Evolutionary conservation across 2,329 filamentous ascomycete genomes (phyloP).

Genomic region (Phyllosticta ampelicida): DNA sequence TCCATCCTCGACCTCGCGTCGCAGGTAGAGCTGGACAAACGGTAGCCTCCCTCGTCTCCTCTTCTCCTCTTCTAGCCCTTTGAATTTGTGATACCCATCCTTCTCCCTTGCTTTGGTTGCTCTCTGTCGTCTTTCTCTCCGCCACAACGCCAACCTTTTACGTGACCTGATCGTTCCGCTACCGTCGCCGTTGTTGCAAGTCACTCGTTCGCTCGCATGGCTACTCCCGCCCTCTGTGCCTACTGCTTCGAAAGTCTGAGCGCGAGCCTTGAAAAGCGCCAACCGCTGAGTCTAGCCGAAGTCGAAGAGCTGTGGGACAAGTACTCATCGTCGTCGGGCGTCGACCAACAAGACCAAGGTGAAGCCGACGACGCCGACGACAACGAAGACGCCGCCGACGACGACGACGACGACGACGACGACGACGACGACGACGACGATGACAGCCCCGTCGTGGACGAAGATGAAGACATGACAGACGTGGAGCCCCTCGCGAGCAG

Average conservation of each 20-base stretch:
- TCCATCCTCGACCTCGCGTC: neutral
- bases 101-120: neutral
- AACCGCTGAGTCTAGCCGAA: constrained; percentile 54
- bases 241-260: constrained; percentile 85
- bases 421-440: constrained; percentile 24
- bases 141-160: neutral
- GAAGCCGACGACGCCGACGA: constrained; percentile 18
- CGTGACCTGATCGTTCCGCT: neutral
- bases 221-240: constrained; percentile 73
- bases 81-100: neutral
- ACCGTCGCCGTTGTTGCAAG: neutral
- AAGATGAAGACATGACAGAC: constrained; percentile 23
- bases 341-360: constrained; percentile 12
- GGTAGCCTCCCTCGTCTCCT: neutral
- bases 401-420: constrained; percentile 24
- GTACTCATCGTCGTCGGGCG: constrained; percentile 30
- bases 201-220: constrained; percentile 47
- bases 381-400: constrained; percentile 22
- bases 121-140: neutral
- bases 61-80: neutral
- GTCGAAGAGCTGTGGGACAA: constrained; percentile 59
- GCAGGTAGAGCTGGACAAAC: neutral
- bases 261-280: constrained; percentile 60
- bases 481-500: constrained; percentile 13
- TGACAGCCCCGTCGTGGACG: constrained; percentile 20